Conservation (phyloP, 2,329 filamentous ascomycete genomes). For the Alternaria incomplexa region DNA sequence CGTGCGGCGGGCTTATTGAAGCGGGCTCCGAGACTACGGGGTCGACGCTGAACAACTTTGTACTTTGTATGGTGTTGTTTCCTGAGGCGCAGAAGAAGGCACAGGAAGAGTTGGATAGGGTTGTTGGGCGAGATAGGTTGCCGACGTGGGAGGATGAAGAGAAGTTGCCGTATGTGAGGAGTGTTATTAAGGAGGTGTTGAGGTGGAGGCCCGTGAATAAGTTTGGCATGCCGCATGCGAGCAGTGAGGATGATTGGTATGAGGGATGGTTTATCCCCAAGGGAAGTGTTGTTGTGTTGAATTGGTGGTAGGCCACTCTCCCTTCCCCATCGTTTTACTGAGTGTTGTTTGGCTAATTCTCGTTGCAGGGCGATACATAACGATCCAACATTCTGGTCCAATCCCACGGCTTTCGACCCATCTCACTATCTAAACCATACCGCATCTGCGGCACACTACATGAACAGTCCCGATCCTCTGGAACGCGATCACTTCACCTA, state of each 20-base stretch:
- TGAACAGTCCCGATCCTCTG: slow-evolving; percentile 37
- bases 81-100: slow-evolving; percentile 32
- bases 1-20: slow-evolving; percentile 43
- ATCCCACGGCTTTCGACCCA: slow-evolving; percentile 42
- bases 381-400: slow-evolving; percentile 31
- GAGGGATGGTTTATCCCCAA: slow-evolving; percentile 50
- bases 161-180: slow-evolving; percentile 44
- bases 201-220: slow-evolving; percentile 42
- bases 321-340: background rate
- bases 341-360: background rate
- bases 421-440: slow-evolving; percentile 31
- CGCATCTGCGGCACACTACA: slow-evolving; percentile 39
- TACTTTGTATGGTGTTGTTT: slow-evolving; percentile 39
- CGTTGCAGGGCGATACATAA: slow-evolving; percentile 41
- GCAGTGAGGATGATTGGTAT: slow-evolving; percentile 43
- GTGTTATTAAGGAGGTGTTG: slow-evolving; percentile 39
- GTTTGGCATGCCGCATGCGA: slow-evolving; percentile 44
- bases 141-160: slow-evolving; percentile 43
- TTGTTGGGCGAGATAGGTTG: slow-evolving; percentile 36
- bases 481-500: slow-evolving; percentile 47
- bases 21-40: slow-evolving; percentile 43
- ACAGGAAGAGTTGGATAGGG: slow-evolving; percentile 37
- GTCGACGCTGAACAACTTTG: slow-evolving; percentile 40
- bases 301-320: slow-evolving; percentile 36
- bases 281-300: slow-evolving; percentile 40